Percentiles rank a stretch among this genome's conserved stretches.
phyloP scores from a whole-genome alignment of 306 rosid genomes.

The Morella rubra region DNA sequence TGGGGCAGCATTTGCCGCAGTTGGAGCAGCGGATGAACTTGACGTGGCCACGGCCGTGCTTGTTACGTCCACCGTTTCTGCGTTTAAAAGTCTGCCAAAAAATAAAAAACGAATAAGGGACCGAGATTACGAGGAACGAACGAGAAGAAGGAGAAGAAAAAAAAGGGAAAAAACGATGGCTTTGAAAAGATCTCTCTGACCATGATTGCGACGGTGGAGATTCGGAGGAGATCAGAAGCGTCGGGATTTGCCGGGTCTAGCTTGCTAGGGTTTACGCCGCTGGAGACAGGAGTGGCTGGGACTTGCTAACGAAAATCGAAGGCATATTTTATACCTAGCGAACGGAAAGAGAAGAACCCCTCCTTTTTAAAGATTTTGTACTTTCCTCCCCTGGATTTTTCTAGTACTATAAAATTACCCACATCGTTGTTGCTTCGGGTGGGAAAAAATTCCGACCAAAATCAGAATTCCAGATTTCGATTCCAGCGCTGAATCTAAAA shows the following conservation, averaged over 20 bases:
- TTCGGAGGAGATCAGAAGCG: conserved; percentile 21
- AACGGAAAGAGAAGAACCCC: background rate
- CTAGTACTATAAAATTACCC: too few species aligned
- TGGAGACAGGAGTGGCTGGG: background rate
- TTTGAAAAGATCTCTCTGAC: conserved; percentile 9
- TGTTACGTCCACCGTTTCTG: conserved; percentile 94
- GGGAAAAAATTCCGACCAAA: too few species aligned
- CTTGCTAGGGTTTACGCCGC: conserved; percentile 8
- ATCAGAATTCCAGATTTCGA: too few species aligned
- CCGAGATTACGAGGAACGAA: background rate
- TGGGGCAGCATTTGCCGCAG: conserved; percentile 96
- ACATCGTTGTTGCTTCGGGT: too few species aligned
- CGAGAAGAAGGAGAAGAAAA: background rate
- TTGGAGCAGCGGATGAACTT: conserved; percentile 89
- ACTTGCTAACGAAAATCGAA: background rate
- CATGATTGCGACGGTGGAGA: conserved; percentile 26
- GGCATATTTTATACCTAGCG: background rate
- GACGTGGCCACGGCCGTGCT: conserved; percentile 94
- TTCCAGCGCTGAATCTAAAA: too few species aligned
- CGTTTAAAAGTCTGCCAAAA: conserved; percentile 80
- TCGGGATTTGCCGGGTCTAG: background rate
- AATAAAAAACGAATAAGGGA: background rate
- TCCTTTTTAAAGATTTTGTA: background rate
- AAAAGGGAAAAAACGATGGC: background rate
- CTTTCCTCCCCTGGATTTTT: too few species aligned